These are phyloP conservation scores for Earliella scabrosa DNA, from an alignment of 1,284 basidiomycete species.

Conservation along the genomic window DNA sequence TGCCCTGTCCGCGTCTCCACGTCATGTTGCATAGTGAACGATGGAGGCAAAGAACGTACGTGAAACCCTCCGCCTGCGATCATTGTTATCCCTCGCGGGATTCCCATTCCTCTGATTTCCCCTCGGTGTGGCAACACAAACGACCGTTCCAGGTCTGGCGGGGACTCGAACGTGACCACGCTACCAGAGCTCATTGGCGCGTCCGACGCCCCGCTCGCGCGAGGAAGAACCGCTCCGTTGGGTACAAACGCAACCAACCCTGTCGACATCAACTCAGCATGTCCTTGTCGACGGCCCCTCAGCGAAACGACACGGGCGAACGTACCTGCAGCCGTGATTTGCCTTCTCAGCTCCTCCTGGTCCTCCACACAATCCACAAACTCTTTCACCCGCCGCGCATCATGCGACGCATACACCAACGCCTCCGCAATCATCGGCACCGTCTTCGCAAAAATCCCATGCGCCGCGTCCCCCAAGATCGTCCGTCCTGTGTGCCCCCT, in stretches of 20 bases:
- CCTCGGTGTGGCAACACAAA: slow-evolving; percentile 25
- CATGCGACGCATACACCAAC: slow-evolving; percentile 17
- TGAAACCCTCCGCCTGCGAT: slow-evolving; percentile 30
- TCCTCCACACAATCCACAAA: slow-evolving; percentile 28
- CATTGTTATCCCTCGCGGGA: slow-evolving; percentile 26
- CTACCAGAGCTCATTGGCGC: slow-evolving; percentile 12
- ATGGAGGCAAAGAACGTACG: slow-evolving; percentile 2
- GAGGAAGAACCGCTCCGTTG: slow-evolving; percentile 27
- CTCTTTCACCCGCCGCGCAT: background rate
- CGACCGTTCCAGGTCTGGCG: slow-evolving; percentile 16
- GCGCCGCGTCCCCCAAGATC: slow-evolving; percentile 20
- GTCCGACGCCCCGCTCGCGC: slow-evolving; percentile 26
- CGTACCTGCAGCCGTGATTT: slow-evolving; percentile 13
- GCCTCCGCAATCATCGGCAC: slow-evolving; percentile 12
- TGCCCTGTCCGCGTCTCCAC: slow-evolving; percentile 15
- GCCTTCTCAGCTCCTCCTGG: slow-evolving; percentile 20
- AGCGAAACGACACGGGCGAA: background rate
- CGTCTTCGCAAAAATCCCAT: slow-evolving; percentile 10
- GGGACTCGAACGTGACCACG: slow-evolving; percentile 24
- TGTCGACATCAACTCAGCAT: background rate
- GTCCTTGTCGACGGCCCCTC: background rate
- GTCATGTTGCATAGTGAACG: background rate
- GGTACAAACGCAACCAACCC: slow-evolving; percentile 28
- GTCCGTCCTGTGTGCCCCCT: slow-evolving; percentile 26
- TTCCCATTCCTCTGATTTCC: slow-evolving; percentile 22